Conservation (phyloP, 2,329 filamentous ascomycete species). For the Exophiala sp. region DNA sequence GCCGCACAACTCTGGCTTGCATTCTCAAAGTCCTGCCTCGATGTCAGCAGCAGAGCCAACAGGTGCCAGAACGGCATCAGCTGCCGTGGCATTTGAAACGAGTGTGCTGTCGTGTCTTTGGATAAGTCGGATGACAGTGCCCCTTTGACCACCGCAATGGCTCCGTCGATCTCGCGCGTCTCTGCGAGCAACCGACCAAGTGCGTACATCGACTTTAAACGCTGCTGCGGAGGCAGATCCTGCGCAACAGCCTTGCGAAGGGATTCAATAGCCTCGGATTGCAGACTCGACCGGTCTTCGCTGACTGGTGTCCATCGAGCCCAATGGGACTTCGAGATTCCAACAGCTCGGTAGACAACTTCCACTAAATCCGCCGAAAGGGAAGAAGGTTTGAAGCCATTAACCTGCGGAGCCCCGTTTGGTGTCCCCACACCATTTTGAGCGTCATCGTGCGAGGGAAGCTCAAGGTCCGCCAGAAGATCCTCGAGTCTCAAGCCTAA, state of each 20-base stretch:
- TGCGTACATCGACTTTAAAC: conserved; percentile 72
- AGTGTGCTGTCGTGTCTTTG: conserved; percentile 28
- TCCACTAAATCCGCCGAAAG: conserved; percentile 20
- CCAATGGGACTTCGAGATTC: conserved; percentile 81
- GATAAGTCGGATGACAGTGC: conserved; percentile 58
- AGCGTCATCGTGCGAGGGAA: conserved; percentile 24
- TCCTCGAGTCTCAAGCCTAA: conserved; percentile 66
- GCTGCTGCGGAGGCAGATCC: conserved; percentile 59
- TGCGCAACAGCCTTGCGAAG: conserved; percentile 67
- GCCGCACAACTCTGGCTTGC: conserved; percentile 80
- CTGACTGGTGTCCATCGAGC: conserved; percentile 74
- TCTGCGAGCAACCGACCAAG: conserved; percentile 83
- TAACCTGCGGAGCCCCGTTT: conserved; percentile 14
- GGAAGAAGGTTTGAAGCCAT: not conserved
- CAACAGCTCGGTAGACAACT: conserved; percentile 59
- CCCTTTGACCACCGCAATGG: conserved; percentile 74
- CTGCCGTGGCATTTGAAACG: conserved; percentile 35
- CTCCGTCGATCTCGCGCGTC: conserved; percentile 69
- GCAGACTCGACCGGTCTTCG: conserved; percentile 63
- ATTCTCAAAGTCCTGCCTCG: conserved; percentile 74
- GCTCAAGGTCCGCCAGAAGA: conserved; percentile 60
- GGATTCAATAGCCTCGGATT: conserved; percentile 68
- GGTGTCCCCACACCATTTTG: conserved; percentile 17
- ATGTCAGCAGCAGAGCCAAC: conserved; percentile 75
- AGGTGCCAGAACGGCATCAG: conserved; percentile 88